Conservation (phyloP, 345 rosid species). For the Citrus inodora region DNA sequence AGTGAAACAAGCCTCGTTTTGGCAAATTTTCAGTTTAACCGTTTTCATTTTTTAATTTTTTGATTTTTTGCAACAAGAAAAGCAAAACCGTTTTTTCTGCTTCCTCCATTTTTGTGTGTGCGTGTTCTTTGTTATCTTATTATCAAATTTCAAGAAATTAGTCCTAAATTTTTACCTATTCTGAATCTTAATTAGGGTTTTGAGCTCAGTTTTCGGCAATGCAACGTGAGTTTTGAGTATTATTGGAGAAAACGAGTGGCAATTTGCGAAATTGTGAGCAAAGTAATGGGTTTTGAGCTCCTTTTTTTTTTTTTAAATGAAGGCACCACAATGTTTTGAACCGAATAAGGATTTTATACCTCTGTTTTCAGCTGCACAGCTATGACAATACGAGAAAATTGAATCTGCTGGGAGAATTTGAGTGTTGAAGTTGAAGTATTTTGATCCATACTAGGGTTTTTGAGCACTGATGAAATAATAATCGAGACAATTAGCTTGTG, state of each 20-base stretch:
- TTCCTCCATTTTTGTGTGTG: not conserved
- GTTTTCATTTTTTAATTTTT: not conserved
- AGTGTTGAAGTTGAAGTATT: not conserved
- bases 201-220: not conserved
- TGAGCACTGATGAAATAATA: not conserved
- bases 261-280: not conserved
- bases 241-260: not conserved
- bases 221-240: not conserved
- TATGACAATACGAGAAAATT: not conserved
- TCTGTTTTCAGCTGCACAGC: not conserved
- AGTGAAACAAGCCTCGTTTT: not conserved
- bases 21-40: conserved; percentile 13
- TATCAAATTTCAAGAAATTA: not conserved
- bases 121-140: not conserved
- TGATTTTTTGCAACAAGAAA: not conserved
- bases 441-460: not conserved
- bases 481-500: not conserved
- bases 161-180: not conserved
- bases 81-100: not conserved
- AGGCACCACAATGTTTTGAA: not conserved
- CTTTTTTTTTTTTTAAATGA: not conserved
- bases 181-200: not conserved
- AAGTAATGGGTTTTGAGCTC: conserved; percentile 1
- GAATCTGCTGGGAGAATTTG: not conserved
- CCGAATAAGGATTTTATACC: conserved; percentile 6